These are phyloP conservation scores for Beauveria medogensis DNA, from an alignment of 2,329 filamentous ascomycete genomes.

Conservation along the genomic window DNA sequence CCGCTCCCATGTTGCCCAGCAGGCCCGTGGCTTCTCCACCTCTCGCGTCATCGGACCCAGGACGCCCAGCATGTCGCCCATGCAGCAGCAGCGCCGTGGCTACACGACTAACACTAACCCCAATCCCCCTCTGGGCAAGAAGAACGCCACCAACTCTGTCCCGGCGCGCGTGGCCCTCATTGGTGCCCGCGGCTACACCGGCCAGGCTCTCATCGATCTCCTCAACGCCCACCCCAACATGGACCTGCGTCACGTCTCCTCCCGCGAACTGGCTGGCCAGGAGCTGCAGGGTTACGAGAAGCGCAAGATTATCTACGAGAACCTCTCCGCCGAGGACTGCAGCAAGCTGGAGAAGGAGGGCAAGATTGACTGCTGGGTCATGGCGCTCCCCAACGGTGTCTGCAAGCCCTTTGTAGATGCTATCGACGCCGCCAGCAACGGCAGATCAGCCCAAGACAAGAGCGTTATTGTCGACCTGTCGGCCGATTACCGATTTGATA, in stretches of 20 bases:
- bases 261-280: constrained; percentile 82
- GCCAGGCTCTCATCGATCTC: constrained; percentile 80
- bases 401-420: constrained; percentile 93
- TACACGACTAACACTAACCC: constrained; percentile 36
- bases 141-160: constrained; percentile 74
- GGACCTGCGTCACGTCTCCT: constrained; percentile 86
- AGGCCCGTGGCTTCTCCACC: constrained; percentile 15
- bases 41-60: constrained; percentile 1
- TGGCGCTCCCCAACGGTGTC: constrained; percentile 92
- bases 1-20: constrained; percentile 17
- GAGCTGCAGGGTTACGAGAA: constrained; percentile 86
- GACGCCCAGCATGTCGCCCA: not conserved
- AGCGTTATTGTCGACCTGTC: constrained; percentile 88
- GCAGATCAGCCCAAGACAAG: constrained; percentile 30
- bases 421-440: constrained; percentile 41
- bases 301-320: constrained; percentile 87
- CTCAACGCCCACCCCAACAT: constrained; percentile 83
- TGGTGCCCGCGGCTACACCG: constrained; percentile 88
- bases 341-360: constrained; percentile 74
- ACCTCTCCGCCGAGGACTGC: constrained; percentile 78
- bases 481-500: constrained; percentile 88
- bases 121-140: constrained; percentile 81
- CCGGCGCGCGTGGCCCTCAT: constrained; percentile 80
- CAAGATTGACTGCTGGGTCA: constrained; percentile 92
- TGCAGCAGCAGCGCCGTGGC: constrained; percentile 14